Base-by-base conservation (phyloP, 2,329 filamentous ascomycete genomes). In the Diaporthe australafricana region DNA sequence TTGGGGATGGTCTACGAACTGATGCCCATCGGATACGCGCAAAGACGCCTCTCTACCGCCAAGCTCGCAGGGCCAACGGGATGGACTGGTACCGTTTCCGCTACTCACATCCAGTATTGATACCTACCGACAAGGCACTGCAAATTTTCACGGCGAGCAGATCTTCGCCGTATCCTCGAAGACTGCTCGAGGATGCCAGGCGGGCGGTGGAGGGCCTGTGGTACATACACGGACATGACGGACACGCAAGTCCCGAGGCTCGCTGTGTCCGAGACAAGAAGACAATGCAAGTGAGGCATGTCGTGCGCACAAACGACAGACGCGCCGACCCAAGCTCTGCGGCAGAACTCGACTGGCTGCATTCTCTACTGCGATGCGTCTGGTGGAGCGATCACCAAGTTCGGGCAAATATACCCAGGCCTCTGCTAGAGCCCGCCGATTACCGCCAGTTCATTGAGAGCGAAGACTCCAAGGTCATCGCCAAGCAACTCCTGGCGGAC, bases 81-180 rank as follows among this genome's bases (percentile, higher is more conserved):
- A 48, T 35, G 42, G 42, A 12, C 25, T 63, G 42, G 42, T 48
- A 63, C 7, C 60, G 60, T 20, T 63, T 63, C 60, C 60, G 60
- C 12, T 63, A 17, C 27, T 25, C 60, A 6, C 42, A 63, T n/a
- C 60, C 60, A 38, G 8, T 7, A n/a, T 27, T 63, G 0, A 48
- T 63, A 48, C 60, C 60, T 12, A 63, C 60, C 16, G 27, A 63
- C 7, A 48, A 35, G 25, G 60, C 60, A 48, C 42, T 63, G 42
- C 42, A 63, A n/a, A 2, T 63, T 14, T 63, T 63, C 12, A 48
- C 60, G 14, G 9, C 20, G n/a, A 25, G 27, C 60, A 48, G 14
- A 7, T 22, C 27, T 9, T 63, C 12, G 14, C 27, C 20, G 20
- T 48, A 16, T 12, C 27, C 27, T n/a, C 6, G 42, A 25, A 14